Evolutionary conservation across 345 rosid species (phyloP).

Genomic region (Lumnitzera littorea): DNA sequence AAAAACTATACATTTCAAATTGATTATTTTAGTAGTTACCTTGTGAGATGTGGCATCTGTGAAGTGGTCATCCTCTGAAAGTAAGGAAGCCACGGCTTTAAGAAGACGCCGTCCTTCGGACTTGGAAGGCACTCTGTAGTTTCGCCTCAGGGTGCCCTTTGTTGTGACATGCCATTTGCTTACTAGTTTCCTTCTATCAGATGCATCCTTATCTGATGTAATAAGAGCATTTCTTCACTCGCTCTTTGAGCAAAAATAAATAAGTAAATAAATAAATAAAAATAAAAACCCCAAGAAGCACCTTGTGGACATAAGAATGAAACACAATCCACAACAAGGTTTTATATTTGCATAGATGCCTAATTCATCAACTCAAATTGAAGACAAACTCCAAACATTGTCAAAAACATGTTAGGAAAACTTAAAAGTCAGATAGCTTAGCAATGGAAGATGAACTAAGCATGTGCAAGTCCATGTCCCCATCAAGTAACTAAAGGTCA

Average conservation of each 20-base stretch:
- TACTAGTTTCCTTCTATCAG: slow-evolving; percentile 66
- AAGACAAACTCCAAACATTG: too few species aligned
- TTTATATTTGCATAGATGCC: too few species aligned
- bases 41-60: slow-evolving; percentile 85
- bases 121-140: slow-evolving; percentile 84
- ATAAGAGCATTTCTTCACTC: neutral
- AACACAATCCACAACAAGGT: too few species aligned
- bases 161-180: slow-evolving; percentile 98
- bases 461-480: too few species aligned
- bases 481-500: too few species aligned
- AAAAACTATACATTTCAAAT: too few species aligned
- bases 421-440: too few species aligned
- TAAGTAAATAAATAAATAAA: too few species aligned
- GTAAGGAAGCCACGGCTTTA: slow-evolving; percentile 73
- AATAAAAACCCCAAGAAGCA: neutral
- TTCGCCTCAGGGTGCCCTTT: slow-evolving; percentile 80
- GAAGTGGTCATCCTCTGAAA: slow-evolving; percentile 86
- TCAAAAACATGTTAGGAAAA: too few species aligned
- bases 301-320: neutral
- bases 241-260: neutral
- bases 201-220: slow-evolving; percentile 55
- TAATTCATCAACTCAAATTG: too few species aligned
- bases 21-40: slow-evolving; percentile 26
- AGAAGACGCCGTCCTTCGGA: slow-evolving; percentile 78
- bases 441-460: too few species aligned